phyloP scores from a whole-genome alignment of 1,284 basidiomycete species.

The Boletellus deceptivus region DNA sequence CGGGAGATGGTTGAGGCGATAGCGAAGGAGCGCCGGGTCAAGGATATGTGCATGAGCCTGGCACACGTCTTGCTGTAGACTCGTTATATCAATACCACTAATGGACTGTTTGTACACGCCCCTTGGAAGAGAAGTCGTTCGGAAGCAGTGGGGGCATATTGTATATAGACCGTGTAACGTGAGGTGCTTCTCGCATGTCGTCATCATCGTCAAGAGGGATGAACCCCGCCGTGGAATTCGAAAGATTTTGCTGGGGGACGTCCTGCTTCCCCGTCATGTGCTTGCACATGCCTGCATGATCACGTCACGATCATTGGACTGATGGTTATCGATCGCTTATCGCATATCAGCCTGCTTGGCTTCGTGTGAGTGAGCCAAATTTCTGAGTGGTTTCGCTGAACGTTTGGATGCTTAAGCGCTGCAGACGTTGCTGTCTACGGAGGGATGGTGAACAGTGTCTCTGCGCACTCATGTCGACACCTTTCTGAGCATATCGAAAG shows the following conservation, averaged over 20 bases:
- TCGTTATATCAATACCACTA: neutral
- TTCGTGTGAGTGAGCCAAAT: slow-evolving; percentile 5
- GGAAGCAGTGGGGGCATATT: slow-evolving; percentile 14
- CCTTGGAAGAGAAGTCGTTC: neutral
- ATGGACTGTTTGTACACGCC: neutral
- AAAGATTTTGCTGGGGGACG: slow-evolving; percentile 9
- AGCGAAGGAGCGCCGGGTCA: slow-evolving; percentile 60
- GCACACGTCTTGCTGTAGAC: slow-evolving; percentile 49
- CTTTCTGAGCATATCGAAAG: too few relatives aligned
- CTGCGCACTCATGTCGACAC: too few relatives aligned
- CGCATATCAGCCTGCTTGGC: slow-evolving; percentile 12
- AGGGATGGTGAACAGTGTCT: too few relatives aligned
- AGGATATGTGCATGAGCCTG: slow-evolving; percentile 59
- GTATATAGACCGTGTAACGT: slow-evolving; percentile 23
- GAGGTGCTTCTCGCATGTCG: slow-evolving; percentile 4
- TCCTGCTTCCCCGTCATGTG: slow-evolving; percentile 4
- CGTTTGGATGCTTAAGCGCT: neutral
- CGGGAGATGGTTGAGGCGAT: slow-evolving; percentile 72
- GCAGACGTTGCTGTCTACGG: neutral
- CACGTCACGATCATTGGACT: neutral
- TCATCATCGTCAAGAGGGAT: neutral
- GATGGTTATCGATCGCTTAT: neutral
- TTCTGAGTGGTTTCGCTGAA: too few relatives aligned
- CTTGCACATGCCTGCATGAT: neutral
- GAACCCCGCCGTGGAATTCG: neutral